Evolutionary conservation across 202 grass and related monocot species (phyloP), one percentile per base, ranked within the genome.

Genomic region (Bolboschoenoplectus hybrid): DNA sequence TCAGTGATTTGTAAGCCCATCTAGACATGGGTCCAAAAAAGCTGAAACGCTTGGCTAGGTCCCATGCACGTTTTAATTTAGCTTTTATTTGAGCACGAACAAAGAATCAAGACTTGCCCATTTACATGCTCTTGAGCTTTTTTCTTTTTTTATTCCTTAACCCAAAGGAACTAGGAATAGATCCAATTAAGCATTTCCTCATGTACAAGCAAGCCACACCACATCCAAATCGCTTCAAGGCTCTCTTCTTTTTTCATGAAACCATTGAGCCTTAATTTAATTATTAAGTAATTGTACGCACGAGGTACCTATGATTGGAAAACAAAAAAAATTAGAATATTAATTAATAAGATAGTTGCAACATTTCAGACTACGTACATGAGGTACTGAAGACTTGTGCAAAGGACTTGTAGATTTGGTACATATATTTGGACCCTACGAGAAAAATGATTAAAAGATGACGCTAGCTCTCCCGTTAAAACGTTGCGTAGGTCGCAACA

Each of bases 151-250:
- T 52, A 75, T 75, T 75, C 72, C 46, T 75, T 52, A 36, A 75
- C 72, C 46, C 72, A 75, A 36, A 36, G 1, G 9, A 52, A 20
- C 13, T 14, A 35, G 52, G 72, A 75, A 75, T 26, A 26, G 26
- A 26, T 75, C 72, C 47, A 75, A 52, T 75, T 35, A 14, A 53
- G 72, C 72, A 75, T 75, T 51, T 53, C 72, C 46, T 52, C 72
- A 9, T 9, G 10, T 75, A 14, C 47, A 75, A 75, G 72, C 47
- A 75, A 75, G 45, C 19, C 17, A 51, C 43, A 45, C 16, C 43
- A 72, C 16, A 47, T 72, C 40, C 7, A 47, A 47, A 10, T 46
- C 17, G 5, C 5, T 67, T 50, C 71, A 74, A 35, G 14, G 46
- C 72, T 52, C 19, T 53, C 5, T 52, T 47, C 34, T 35, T 52